A percentile compares a stretch with the other conserved stretches of the same genome.
These are phyloP conservation scores for Apiotrichum porosum DNA, from an alignment of 1,284 basidiomycete species.

Conservation along the genomic window DNA sequence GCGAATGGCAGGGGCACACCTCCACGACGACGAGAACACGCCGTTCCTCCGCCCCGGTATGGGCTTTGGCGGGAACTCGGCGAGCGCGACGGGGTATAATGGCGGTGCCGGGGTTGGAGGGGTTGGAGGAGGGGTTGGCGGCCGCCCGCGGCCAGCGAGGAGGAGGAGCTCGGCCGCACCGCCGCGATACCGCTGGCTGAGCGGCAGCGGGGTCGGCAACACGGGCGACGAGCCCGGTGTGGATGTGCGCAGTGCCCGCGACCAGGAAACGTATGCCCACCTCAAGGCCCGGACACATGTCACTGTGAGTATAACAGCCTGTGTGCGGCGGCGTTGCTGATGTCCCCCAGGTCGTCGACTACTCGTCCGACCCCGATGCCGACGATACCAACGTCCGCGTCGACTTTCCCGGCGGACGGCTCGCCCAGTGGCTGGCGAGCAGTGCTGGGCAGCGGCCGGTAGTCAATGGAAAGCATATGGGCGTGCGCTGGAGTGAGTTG, in stretches of 20 bases:
- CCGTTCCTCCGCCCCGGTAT: too few relatives aligned
- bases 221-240: slow-evolving; percentile 50
- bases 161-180: slow-evolving; percentile 1
- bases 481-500: slow-evolving; percentile 43
- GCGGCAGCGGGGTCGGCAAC: slow-evolving; percentile 15
- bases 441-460: slow-evolving; percentile 27
- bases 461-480: slow-evolving; percentile 32
- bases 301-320: slow-evolving; percentile 26
- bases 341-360: slow-evolving; percentile 42
- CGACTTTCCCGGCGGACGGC: slow-evolving; percentile 39
- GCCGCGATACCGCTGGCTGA: slow-evolving; percentile 32
- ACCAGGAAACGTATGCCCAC: slow-evolving; percentile 41
- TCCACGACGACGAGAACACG: not conserved
- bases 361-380: slow-evolving; percentile 35
- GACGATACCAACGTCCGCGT: slow-evolving; percentile 37
- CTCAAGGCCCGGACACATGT: slow-evolving; percentile 30
- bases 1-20: not conserved
- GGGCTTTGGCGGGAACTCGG: too few relatives aligned
- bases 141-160: not conserved
- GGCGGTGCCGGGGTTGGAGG: too few relatives aligned
- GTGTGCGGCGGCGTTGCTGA: not conserved
- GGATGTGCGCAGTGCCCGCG: slow-evolving; percentile 42
- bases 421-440: slow-evolving; percentile 42
- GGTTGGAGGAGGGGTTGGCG: too few relatives aligned
- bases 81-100: too few relatives aligned